Evolutionary conservation across 2,329 filamentous ascomycete genomes (phyloP).

Genomic region (Colletotrichum chrysophilum): DNA sequence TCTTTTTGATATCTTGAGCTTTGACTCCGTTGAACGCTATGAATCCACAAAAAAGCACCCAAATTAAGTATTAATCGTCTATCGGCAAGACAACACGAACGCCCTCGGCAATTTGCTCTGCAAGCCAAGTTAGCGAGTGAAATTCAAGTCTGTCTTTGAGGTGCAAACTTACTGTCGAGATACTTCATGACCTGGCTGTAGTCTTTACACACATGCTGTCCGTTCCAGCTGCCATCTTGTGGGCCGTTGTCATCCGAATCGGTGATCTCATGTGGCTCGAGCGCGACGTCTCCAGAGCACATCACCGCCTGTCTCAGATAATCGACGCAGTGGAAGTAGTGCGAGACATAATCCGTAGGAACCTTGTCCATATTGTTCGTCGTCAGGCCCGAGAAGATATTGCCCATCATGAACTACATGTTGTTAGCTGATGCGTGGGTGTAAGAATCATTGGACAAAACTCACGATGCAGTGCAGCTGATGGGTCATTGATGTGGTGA

Average conservation of each 20-base stretch:
- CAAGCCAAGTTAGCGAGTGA: background rate
- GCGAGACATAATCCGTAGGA: constrained; percentile 32
- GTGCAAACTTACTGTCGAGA: constrained; percentile 32
- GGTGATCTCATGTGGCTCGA: constrained; percentile 40
- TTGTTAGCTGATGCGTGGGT: background rate
- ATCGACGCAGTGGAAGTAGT: constrained; percentile 47
- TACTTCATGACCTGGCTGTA: constrained; percentile 40
- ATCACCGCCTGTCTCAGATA: constrained; percentile 46
- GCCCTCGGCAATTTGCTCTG: constrained; percentile 27
- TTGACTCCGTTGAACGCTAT: background rate
- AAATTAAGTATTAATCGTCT: constrained; percentile 16
- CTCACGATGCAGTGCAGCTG: constrained; percentile 45
- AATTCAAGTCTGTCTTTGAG: background rate
- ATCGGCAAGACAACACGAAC: constrained; percentile 28
- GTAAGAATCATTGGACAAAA: accelerated
- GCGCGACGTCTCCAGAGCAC: constrained; percentile 38
- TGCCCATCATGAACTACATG: constrained; percentile 37
- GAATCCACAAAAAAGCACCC: background rate
- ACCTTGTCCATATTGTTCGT: constrained; percentile 23
- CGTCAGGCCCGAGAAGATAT: constrained; percentile 33
- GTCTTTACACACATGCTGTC: constrained; percentile 45
- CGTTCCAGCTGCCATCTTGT: constrained; percentile 43
- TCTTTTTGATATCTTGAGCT: background rate
- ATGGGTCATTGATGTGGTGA: constrained; percentile 45
- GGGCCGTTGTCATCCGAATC: constrained; percentile 42